phyloP scores from a whole-genome alignment of 495 filamentous ascomycete genomes.

The Recurvomyces mirabilis region DNA sequence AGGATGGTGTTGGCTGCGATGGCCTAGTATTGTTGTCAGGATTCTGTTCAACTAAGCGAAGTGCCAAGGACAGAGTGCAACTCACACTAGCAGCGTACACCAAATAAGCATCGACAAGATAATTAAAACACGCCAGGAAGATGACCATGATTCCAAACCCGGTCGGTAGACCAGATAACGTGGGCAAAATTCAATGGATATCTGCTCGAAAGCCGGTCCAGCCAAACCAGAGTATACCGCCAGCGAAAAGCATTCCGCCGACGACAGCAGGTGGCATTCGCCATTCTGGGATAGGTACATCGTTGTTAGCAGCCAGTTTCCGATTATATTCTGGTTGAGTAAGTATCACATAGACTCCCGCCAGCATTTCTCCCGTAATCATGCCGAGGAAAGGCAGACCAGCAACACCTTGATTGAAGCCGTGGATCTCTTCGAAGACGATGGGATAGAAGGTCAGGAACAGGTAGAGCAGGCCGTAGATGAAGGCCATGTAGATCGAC shows the following conservation, averaged over 20 bases:
- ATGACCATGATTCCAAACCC: constrained; percentile 62
- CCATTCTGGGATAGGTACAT: constrained; percentile 74
- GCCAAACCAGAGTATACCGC: constrained; percentile 78
- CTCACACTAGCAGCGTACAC: constrained; percentile 50
- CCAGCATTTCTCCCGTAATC: constrained; percentile 58
- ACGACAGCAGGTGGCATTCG: constrained; percentile 67
- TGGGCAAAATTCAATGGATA: constrained; percentile 60
- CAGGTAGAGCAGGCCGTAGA: constrained; percentile 72
- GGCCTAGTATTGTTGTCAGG: constrained; percentile 40
- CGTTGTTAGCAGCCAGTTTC: constrained; percentile 47
- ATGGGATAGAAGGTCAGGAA: constrained; percentile 74
- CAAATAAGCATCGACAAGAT: constrained; percentile 78
- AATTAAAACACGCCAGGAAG: constrained; percentile 77
- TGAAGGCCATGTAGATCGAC: constrained; percentile 21
- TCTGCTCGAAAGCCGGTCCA: constrained; percentile 56
- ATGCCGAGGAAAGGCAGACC: constrained; percentile 77
- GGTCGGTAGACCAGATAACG: constrained; percentile 44
- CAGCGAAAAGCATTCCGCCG: constrained; percentile 59
- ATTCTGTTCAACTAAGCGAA: too few relatives aligned
- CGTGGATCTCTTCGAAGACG: constrained; percentile 63
- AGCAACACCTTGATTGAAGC: constrained; percentile 52
- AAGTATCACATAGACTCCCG: constrained; percentile 51
- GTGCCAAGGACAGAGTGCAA: too few relatives aligned
- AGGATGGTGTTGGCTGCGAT: constrained; percentile 86
- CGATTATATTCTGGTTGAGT: constrained; percentile 53